Evolutionary conservation across 495 filamentous ascomycete species (phyloP).

Genomic region (Hapsidospora chrysogenum): DNA sequence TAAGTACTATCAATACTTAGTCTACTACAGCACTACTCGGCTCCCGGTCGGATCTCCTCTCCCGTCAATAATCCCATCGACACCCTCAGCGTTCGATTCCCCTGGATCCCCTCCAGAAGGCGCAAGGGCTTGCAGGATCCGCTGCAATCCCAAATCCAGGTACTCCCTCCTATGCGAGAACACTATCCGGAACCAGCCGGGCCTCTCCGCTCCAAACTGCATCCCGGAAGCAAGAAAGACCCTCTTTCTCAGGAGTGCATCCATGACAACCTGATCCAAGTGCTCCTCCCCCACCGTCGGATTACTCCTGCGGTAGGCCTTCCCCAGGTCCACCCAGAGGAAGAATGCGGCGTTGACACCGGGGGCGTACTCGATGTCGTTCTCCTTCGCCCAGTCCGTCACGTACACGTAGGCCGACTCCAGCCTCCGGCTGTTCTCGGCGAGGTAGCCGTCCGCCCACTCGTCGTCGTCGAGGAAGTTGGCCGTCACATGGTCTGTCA

Average conservation of each 20-base stretch:
- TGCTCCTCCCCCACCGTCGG: conserved; percentile 6
- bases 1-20: too few relatives aligned
- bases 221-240: conserved; percentile 26
- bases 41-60: too few relatives aligned
- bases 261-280: conserved; percentile 8
- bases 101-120: too few relatives aligned
- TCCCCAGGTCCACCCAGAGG: conserved; percentile 31
- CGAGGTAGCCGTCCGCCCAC: conserved; percentile 23
- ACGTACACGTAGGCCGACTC: conserved; percentile 13
- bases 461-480: conserved; percentile 20
- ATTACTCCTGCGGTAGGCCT: neutral
- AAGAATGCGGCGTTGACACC: conserved; percentile 35
- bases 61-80: too few relatives aligned
- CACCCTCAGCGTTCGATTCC: too few relatives aligned
- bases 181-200: conserved; percentile 36
- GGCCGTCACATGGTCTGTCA: conserved; percentile 11
- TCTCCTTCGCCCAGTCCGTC: conserved; percentile 9
- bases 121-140: neutral
- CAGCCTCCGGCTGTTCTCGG: conserved; percentile 17
- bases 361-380: conserved; percentile 17
- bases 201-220: conserved; percentile 24
- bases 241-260: conserved; percentile 18
- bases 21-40: too few relatives aligned
- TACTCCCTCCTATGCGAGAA: conserved; percentile 12
- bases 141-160: neutral